These are phyloP conservation scores for Choiromyces venosus DNA, from an alignment of 495 filamentous ascomycete genomes.

Conservation along the genomic window DNA sequence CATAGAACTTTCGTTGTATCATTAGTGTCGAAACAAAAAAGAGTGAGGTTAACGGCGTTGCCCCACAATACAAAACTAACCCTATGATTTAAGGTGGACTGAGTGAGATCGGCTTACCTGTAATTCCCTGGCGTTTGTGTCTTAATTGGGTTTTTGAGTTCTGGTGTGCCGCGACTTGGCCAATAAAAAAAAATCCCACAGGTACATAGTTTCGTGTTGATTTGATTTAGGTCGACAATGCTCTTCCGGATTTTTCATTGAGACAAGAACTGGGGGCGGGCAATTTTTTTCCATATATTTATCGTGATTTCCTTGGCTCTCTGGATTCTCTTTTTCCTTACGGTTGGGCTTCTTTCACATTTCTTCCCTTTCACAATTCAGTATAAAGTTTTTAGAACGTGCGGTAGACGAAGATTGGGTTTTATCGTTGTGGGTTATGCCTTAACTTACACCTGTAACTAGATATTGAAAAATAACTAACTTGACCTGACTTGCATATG, in stretches of 20 bases:
- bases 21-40: slow-evolving; percentile 47
- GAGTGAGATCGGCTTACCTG: neutral
- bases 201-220: slow-evolving; percentile 7
- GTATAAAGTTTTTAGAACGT: slow-evolving; percentile 22
- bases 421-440: slow-evolving; percentile 31
- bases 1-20: slow-evolving; percentile 19
- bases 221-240: slow-evolving; percentile 12
- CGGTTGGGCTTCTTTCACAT: slow-evolving; percentile 6
- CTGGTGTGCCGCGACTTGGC: neutral
- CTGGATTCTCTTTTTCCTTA: slow-evolving; percentile 1
- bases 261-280: neutral
- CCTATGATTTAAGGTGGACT: slow-evolving; percentile 36
- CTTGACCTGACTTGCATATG: neutral
- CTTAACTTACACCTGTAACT: slow-evolving; percentile 35
- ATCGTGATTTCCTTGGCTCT: neutral
- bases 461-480: slow-evolving; percentile 23
- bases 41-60: slow-evolving; percentile 46
- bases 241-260: slow-evolving; percentile 7
- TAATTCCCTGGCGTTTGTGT: neutral
- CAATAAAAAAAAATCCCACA: slow-evolving; percentile 6
- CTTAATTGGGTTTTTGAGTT: neutral
- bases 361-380: slow-evolving; percentile 3
- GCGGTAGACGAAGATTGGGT: slow-evolving; percentile 22
- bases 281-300: neutral
- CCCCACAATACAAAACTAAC: slow-evolving; percentile 39